Base-by-base conservation (phyloP, 441 rosid genomes). In the Gossypium laxum region DNA sequence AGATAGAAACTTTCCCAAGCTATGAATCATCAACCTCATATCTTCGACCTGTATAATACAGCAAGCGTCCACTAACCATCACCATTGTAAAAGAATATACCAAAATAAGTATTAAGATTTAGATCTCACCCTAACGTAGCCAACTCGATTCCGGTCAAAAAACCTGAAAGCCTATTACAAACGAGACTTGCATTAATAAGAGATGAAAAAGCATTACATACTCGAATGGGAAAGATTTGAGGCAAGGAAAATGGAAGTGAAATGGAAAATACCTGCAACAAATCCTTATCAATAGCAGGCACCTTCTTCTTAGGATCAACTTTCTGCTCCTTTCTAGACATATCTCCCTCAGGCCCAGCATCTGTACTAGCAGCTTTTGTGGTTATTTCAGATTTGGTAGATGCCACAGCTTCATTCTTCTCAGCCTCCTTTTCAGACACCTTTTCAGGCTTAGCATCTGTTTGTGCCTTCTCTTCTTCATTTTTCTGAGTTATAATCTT, bases 71-170 rank as follows among this genome's bases (percentile, higher is more conserved):
- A 71, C 6, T 22, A 34, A 34, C 2, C 10, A 69, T 63, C 28
- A 43, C 54, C 43, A 22, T 65, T 7, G 65, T 60, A 8, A 34
- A 54, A 43, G 45, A 15, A 59, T 14, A 24, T 10, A 76, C 54
- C 32, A 38, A 7, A 30, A 51, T 2, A 57, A 71, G 24, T 18
- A 18, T 0, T 47, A 69, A 59, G 43, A 61, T 48, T 54, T 61
- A 24, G 32, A 6, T 57, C 70, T 83, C 43, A 92, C 99, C 92
- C 94, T 85, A 48, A 94, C 79, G 72, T 86, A 88, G 82, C 98
- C 99, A 67, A 84, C 82, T 69, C 82, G 89, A 80, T 94, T 88
- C 70, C 97, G 87, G 77, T 94, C 98, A 78, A 94, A 94, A 72
- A 94, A 92, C 78, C 94, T 86, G 82, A 92, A 94, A 73, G 99